Evolutionary conservation across 1,139 yeast species (phyloP), one percentile per base, ranked within the genome.

Genomic region (Kurtzmaniella quercitrusa): DNA sequence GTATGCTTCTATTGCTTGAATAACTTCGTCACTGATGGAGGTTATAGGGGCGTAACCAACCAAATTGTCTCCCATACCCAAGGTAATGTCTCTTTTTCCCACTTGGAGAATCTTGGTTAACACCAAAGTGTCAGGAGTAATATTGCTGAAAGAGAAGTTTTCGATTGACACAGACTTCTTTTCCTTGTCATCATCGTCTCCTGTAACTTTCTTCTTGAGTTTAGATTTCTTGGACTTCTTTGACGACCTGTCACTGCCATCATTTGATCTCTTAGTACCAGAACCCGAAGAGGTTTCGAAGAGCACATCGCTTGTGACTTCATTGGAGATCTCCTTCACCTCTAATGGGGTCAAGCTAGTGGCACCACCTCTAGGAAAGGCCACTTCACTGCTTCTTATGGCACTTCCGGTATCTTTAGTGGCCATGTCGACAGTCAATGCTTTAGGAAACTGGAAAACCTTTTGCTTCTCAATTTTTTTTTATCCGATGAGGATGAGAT

Each of bases 361-460:
- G 9, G 86, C 80, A 43, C 97, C 97, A 54, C 98, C 98, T 79
- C 99, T 84, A 40, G 98, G 98, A 59, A 93, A 93, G 16, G 95
- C 79, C 42, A 81, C 76, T 50, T 86, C 94, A 49, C 72, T 76
- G 47, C 69, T 68, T 46, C 65, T 67, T 45, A 70, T 49, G 19
- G 49, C 49, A 38, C 57, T 48, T 33, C 42, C 39, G 18, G 33
- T 35, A 21, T 30, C 20, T 33, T 23, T 22, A 6, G 42, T 34
- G 21, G 37, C 21, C 37, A 34, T 34, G 23, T 19, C 20, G 16
- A 19, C 26, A 18, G 22, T 34, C 16, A 33, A 17, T 16, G 20
- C 20, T 17, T 19, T 11, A 16, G 21, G 16, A 34, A 34, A 18
- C 36, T 12, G 19, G 26, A 34, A 34, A 34, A 34, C 37, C 15